Evolutionary conservation across 2,329 filamentous ascomycete species (phyloP), one percentile per base, ranked within the genome.

Genomic region (Monilinia laxa): DNA sequence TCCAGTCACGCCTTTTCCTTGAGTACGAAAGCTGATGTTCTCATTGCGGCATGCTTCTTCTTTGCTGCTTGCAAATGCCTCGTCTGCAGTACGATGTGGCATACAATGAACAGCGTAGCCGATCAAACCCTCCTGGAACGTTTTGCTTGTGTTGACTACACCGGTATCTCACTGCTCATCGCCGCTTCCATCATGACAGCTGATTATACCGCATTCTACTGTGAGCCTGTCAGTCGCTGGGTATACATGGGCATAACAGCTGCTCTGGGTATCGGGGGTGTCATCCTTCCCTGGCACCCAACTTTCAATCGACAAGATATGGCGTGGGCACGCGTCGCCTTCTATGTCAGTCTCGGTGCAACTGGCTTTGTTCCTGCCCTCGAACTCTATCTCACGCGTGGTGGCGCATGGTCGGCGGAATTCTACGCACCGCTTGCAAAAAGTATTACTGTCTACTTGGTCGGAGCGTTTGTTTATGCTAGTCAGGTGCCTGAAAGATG

Each of bases 131-230:
- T 96, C 53, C 90, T 99, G 80, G 95, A 96, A 77, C 90, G 93
- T 69, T 98, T 99, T 75, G 95, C 95, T 23, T 99, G 95, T 77
- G 93, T 99, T 68, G 95, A 99, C 78, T 99, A 99, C 80, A 98
- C 95, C 0, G 95, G 95, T 65, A 99, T 99, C 72, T 97, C 93
- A 1, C 83, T 99, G 62, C 85, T 99, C 35, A 95, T 99, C 63
- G 92, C 95, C 2, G 93, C 95, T 12, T 96, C 92, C 66, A 99
- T 99, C 80, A 92, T 98, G 85, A 97, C 95, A 2, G 97, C 93
- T 47, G 95, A 99, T 78, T 99, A 98, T 81, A 97, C 95, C 0
- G 95, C 94, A 31, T 99, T 99, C 79, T 99, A 99, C 81, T 97
- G 95, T 81, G 95, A 99, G 75, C 93, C 95, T 3, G 75, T 90